Evolutionary conservation across 2,329 filamentous ascomycete genomes (phyloP).

Genomic region (Xylaria polymorpha): DNA sequence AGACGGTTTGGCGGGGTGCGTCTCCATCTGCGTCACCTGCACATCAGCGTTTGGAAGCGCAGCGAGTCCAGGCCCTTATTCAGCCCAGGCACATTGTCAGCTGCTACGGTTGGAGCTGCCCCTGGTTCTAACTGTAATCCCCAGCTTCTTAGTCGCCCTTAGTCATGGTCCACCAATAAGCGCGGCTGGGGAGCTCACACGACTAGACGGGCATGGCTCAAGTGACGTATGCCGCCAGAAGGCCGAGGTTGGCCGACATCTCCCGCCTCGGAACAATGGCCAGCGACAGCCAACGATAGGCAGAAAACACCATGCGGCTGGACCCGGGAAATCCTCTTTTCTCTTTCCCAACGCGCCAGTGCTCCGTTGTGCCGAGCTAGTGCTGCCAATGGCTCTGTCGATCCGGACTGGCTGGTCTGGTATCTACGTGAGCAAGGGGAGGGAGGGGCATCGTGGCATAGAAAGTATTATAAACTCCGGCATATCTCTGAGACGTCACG

Average conservation of each 20-base stretch:
- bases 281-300: conserved; percentile 14
- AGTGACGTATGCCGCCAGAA: conserved; percentile 44
- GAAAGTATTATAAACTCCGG: conserved; percentile 41
- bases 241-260: conserved; percentile 46
- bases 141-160: conserved; percentile 6
- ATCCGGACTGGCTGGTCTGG: conserved; percentile 15
- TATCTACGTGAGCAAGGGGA: not conserved
- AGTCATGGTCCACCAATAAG: conserved; percentile 35
- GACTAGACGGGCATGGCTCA: conserved; percentile 27
- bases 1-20: conserved; percentile 7
- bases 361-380: conserved; percentile 36
- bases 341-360: conserved; percentile 42
- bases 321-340: conserved; percentile 53
- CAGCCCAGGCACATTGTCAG: conserved; percentile 12
- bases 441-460: conserved; percentile 4
- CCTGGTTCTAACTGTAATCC: not conserved
- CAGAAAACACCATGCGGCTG: conserved; percentile 33
- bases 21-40: conserved; percentile 29
- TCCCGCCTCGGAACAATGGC: conserved; percentile 47
- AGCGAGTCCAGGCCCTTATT: not conserved
- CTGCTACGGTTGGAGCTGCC: conserved; percentile 9
- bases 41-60: conserved; percentile 20
- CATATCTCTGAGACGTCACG: conserved; percentile 38
- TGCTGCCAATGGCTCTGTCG: conserved; percentile 1
- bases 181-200: conserved; percentile 24